Evolutionary conservation across 805 yeast species (phyloP).

Genomic region (Starmera pachycereana): DNA sequence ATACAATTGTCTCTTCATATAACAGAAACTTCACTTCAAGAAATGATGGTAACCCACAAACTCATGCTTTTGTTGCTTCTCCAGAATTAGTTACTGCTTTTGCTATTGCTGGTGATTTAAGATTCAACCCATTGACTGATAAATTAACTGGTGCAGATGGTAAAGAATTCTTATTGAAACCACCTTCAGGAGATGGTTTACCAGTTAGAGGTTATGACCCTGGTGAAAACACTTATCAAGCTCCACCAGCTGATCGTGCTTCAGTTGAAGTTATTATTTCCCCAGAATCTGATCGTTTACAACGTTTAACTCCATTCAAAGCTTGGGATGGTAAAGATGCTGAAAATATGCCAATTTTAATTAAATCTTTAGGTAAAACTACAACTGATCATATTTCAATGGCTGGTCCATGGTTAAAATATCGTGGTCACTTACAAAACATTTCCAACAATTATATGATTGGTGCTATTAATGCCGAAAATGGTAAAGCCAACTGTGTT

Average conservation of each 20-base stretch:
- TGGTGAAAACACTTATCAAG: slow-evolving; percentile 94
- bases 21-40: slow-evolving; percentile 97
- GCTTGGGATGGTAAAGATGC: slow-evolving; percentile 97
- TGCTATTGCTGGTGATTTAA: slow-evolving; percentile 92
- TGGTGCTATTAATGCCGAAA: slow-evolving; percentile 97
- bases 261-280: slow-evolving; percentile 63
- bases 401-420: slow-evolving; percentile 99
- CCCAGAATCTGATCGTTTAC: slow-evolving; percentile 94
- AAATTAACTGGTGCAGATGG: slow-evolving; percentile 82
- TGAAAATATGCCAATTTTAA: slow-evolving; percentile 78
- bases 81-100: slow-evolving; percentile 95
- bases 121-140: slow-evolving; percentile 93
- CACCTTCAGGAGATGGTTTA: slow-evolving; percentile 85
- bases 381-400: slow-evolving; percentile 98
- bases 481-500: slow-evolving; percentile 86
- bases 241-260: slow-evolving; percentile 86
- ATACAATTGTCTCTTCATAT: slow-evolving; percentile 94
- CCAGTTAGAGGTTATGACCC: slow-evolving; percentile 85
- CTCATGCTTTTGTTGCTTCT: slow-evolving; percentile 94
- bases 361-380: slow-evolving; percentile 95
- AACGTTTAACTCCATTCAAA: slow-evolving; percentile 85
- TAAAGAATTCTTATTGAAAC: slow-evolving; percentile 77
- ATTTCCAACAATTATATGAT: slow-evolving; percentile 98
- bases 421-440: slow-evolving; percentile 99
- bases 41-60: slow-evolving; percentile 96